A percentile compares a stretch with the other conserved stretches of the same genome.
phyloP scores from a whole-genome alignment of 2,329 filamentous ascomycete species.

The Colletotrichum brevisporum region DNA sequence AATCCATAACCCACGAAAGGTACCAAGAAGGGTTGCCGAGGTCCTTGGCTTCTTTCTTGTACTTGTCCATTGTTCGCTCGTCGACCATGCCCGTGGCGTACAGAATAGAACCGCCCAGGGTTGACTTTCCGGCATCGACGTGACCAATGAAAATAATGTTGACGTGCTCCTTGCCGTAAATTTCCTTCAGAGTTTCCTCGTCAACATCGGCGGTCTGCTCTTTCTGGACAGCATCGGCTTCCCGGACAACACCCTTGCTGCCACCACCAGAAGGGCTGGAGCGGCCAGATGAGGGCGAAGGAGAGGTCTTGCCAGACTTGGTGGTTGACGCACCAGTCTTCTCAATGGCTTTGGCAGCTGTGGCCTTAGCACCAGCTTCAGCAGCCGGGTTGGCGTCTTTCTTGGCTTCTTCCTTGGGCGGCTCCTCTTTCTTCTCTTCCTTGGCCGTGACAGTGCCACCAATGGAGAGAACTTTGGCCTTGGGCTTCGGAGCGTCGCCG shows the following conservation, averaged over 20 bases:
- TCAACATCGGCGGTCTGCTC: slow-evolving; percentile 83
- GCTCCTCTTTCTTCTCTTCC: slow-evolving; percentile 57
- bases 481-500: slow-evolving; percentile 69
- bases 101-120: slow-evolving; percentile 91
- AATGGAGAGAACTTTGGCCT: slow-evolving; percentile 63
- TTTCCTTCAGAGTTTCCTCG: slow-evolving; percentile 85
- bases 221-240: slow-evolving; percentile 86
- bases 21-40: slow-evolving; percentile 98
- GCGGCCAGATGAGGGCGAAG: slow-evolving; percentile 85
- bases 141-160: slow-evolving; percentile 99
- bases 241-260: slow-evolving; percentile 67
- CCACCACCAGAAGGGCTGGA: slow-evolving; percentile 81
- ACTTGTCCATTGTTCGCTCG: slow-evolving; percentile 97
- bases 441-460: slow-evolving; percentile 54
- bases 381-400: slow-evolving; percentile 56
- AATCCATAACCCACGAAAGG: slow-evolving; percentile 96
- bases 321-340: slow-evolving; percentile 80
- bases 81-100: slow-evolving; percentile 99
- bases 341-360: slow-evolving; percentile 90
- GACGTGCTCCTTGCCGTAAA: slow-evolving; percentile 93
- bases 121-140: slow-evolving; percentile 98
- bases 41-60: slow-evolving; percentile 96
- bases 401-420: slow-evolving; percentile 65
- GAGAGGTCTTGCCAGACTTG: slow-evolving; percentile 79
- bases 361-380: slow-evolving; percentile 85